Percentiles rank a stretch among this genome's conserved stretches.
Evolutionary conservation across 495 filamentous ascomycete species (phyloP).

Genomic region (Glonium stellatum): DNA sequence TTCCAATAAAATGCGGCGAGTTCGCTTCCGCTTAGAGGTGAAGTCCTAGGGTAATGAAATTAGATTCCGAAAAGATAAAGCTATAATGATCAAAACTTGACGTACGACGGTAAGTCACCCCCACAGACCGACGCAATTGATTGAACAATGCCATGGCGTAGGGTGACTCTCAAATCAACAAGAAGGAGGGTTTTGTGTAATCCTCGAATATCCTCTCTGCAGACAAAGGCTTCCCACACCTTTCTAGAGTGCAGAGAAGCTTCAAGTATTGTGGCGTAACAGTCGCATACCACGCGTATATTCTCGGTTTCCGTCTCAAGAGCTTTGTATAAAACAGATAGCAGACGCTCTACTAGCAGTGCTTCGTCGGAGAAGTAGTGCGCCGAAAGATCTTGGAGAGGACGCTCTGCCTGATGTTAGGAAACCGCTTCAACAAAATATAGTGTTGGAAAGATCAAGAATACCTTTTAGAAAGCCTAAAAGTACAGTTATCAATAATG

Average conservation of each 20-base stretch:
- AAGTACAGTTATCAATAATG: conserved; percentile 22
- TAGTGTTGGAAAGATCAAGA: background rate
- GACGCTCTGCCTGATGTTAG: conserved; percentile 29
- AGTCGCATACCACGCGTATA: conserved; percentile 40
- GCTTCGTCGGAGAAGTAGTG: conserved; percentile 26
- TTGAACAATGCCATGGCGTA: conserved; percentile 37
- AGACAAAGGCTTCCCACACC: conserved; percentile 55
- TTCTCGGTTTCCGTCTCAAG: conserved; percentile 2
- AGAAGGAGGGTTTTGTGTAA: conserved; percentile 40
- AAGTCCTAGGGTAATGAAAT: background rate
- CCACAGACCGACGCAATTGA: conserved; percentile 32
- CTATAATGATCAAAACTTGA: background rate
- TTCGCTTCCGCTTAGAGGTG: conserved; percentile 24
- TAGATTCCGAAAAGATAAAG: background rate
- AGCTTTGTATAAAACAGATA: conserved; percentile 6
- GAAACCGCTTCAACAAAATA: conserved; percentile 6
- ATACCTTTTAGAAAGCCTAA: conserved; percentile 36
- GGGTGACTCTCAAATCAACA: conserved; percentile 33
- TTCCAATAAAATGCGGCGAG: conserved; percentile 47
- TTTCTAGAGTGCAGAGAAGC: conserved; percentile 51
- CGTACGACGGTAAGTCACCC: conserved; percentile 12
- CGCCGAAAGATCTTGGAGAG: conserved; percentile 22
- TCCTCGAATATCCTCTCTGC: conserved; percentile 38
- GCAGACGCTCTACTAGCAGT: conserved; percentile 21
- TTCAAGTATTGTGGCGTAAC: conserved; percentile 59